Base-by-base conservation (phyloP, 345 rosid species). In the Bruguiera gymnorhiza region DNA sequence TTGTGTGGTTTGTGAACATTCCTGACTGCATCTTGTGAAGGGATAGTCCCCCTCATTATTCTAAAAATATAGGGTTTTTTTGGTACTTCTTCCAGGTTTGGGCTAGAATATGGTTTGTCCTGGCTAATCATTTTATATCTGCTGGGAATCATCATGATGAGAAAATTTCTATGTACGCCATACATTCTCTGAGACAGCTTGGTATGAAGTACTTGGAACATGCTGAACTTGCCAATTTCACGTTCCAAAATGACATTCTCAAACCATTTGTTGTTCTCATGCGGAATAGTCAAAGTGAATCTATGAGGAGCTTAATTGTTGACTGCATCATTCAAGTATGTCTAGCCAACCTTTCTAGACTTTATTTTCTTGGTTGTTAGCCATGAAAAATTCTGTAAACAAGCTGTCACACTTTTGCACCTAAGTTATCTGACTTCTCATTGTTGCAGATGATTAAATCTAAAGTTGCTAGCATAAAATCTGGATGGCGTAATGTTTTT, bases 401-500 rank as follows among this genome's bases (percentile, higher is more conserved):
- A 31, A 37, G 60, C 57, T 29, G 56, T 32, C 31, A 1, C 20
- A 39, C 46, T 39, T 51, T 4, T 46, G 27, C 2, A 5, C 13
- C 8, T 8, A 39, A 73, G 69, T 62, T 78, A 69, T 61, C 46
- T 72, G 59, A 2, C 54, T 69, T 72, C 62, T 43, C 73, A 52
- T 62, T 50, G 19, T 67, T 76, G 67, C 83, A 92, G 97, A 89
- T 92, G 96, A 92, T 92, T 69, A 89, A 92, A 81, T 92, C 97
- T 37, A 92, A 92, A 82, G 96, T 88, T 74, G 96, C 92, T 73
- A 88, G 85, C 83, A 92, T 92, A 73, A 92, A 89, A 78, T 92
- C 97, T 53, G 97, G 97, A 61, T 92, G 97, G 97, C 92, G 67
- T 73, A 92, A 96, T 72, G 96, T 89, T 70, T 92, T 92, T 79